Evolutionary conservation across 139 green algal genomes (phyloP), one percentile per base, ranked within the genome.

Genomic region (Closterium sp.): DNA sequence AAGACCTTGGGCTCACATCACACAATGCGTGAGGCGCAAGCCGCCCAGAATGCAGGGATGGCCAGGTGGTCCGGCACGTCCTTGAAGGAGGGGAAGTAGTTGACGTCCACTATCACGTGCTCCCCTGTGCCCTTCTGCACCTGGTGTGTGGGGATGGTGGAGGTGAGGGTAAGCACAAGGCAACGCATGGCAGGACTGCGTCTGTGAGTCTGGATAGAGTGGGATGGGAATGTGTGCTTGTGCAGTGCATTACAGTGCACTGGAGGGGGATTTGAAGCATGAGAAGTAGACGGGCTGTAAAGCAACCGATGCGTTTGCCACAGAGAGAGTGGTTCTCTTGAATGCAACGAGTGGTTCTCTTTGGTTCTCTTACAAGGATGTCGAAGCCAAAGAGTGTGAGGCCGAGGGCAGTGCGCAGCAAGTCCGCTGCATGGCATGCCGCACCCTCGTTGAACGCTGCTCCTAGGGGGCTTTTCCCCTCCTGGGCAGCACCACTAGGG

Each of bases 31-130:
- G 33, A 69, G n/a, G 33, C 38, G 9, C 93, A 64, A 21, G 88
- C 87, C 21, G 31, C 89, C 88, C 89, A 92, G 21, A 94, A 55
- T 3, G 91, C 88, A 36, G 91, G 88, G 10, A 94, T 33, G 31
- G 91, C 87, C 25, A 85, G 25, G 10, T 89, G 66, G 76, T 92
- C 32, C 1, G 87, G 35, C 0, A 94, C 91, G 28, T 94, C 91
- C n/a, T 94, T 94, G 89, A 94, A 94, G 23, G 91, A 93, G 9
- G 91, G 91, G 31, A 93, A 94, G 34, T 94, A 94, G 88, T 94
- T 94, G 34, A 92, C 88, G 38, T 94, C 91, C 23, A 94, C 87
- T 5, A 94, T 28, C 9, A 93, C 76, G 35, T 94, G 88, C n/a
- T 93, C 88, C 4, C 43, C 66, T 32, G 88, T 93, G 31, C 76